phyloP scores from a whole-genome alignment of 805 yeast genomes.

The Saccharomycopsis sp. region DNA sequence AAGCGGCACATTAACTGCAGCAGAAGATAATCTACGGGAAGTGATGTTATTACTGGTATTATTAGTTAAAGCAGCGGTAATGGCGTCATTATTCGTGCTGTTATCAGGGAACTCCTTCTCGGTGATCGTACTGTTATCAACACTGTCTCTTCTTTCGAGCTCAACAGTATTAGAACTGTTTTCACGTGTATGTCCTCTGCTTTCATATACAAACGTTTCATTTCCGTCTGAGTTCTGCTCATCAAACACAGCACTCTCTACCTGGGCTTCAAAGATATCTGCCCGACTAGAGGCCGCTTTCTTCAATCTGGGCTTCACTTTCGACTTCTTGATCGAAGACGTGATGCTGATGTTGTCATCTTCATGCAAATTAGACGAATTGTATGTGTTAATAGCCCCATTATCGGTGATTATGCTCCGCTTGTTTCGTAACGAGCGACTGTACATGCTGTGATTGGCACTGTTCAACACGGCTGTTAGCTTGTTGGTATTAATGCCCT shows the following conservation, averaged over 20 bases:
- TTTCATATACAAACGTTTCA: conserved; percentile 94
- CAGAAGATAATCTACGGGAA: conserved; percentile 15
- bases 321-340: conserved; percentile 14
- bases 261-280: conserved; percentile 88
- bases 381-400: neutral
- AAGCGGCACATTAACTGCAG: conserved; percentile 24
- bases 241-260: conserved; percentile 92
- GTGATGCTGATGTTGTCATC: conserved; percentile 15
- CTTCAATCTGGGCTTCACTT: conserved; percentile 23
- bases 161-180: conserved; percentile 19
- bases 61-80: neutral
- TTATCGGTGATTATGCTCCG: conserved; percentile 17
- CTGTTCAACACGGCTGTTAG: neutral
- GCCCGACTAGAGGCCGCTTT: conserved; percentile 66
- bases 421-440: conserved; percentile 18
- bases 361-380: neutral
- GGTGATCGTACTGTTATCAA: conserved; percentile 5
- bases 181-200: conserved; percentile 23
- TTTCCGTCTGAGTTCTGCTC: conserved; percentile 83
- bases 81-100: neutral
- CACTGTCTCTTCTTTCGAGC: conserved; percentile 1
- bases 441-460: conserved; percentile 13
- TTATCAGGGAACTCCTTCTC: neutral
- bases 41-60: conserved; percentile 26
- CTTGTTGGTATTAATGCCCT: neutral